Conservation (phyloP, 495 filamentous ascomycete species). For the Penicillium angulare region DNA sequence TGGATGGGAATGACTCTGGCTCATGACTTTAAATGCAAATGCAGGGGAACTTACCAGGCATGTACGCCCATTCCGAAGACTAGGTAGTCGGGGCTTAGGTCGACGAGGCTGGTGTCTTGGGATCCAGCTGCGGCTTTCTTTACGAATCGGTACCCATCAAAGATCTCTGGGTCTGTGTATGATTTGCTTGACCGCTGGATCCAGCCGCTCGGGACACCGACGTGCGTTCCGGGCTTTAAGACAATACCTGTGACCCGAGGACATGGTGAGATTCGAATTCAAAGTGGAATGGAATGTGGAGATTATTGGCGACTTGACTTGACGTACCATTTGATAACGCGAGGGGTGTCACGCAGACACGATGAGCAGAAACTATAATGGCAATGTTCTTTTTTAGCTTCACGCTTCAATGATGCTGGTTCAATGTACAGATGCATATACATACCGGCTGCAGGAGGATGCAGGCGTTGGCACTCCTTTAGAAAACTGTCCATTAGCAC, state of each 20-base stretch:
- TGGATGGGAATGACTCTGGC: too few species aligned
- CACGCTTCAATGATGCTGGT: neutral
- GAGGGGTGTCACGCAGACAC: conserved; percentile 17
- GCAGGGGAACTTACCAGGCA: conserved; percentile 16
- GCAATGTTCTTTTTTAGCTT: conserved; percentile 1
- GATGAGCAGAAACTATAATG: conserved; percentile 26
- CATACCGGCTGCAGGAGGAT: conserved; percentile 26
- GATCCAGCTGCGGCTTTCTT: conserved; percentile 17
- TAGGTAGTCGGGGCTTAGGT: conserved; percentile 26
- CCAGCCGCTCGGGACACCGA: conserved; percentile 22
- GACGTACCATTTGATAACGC: conserved; percentile 23
- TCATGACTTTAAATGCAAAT: too few species aligned
- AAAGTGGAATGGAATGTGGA: neutral
- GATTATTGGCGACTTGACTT: too few species aligned
- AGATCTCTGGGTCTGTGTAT: conserved; percentile 20
- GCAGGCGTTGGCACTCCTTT: conserved; percentile 29
- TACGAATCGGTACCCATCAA: conserved; percentile 31
- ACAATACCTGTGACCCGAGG: conserved; percentile 13
- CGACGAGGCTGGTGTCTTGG: conserved; percentile 16
- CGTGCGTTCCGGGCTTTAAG: conserved; percentile 24
- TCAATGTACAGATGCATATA: conserved; percentile 2
- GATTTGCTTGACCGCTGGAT: conserved; percentile 18
- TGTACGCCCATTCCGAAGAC: conserved; percentile 29
- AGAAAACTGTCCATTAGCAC: conserved; percentile 27
- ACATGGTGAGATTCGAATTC: neutral